Evolutionary conservation across 1,139 yeast species (phyloP).

Genomic region (Sugiyamaella neomexicana): DNA sequence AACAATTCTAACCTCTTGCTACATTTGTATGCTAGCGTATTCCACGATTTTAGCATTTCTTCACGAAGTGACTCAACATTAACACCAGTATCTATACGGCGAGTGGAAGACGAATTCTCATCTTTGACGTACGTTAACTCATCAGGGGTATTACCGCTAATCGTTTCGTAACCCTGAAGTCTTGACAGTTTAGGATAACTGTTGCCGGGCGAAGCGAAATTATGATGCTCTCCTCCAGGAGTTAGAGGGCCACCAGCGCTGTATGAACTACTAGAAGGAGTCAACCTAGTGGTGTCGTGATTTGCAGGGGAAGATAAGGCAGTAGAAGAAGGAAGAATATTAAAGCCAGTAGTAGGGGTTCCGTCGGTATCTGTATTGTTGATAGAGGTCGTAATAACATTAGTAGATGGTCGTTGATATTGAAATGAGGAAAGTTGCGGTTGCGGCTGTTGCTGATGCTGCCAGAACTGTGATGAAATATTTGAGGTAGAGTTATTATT

Average conservation of each 20-base stretch:
- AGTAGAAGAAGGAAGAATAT: not conserved
- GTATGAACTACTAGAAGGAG: not conserved
- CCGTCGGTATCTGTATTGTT: not conserved
- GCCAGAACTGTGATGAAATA: not conserved
- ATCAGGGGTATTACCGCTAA: conserved; percentile 27
- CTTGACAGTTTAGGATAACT: not conserved
- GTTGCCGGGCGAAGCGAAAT: conserved; percentile 4
- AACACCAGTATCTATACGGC: conserved; percentile 27
- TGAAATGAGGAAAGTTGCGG: not conserved
- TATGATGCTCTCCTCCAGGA: conserved; percentile 9
- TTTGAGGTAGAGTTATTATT: not conserved
- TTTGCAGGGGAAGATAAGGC: not conserved
- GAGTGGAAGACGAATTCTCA: conserved; percentile 1
- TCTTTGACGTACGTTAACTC: conserved; percentile 12
- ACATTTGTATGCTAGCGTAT: conserved; percentile 32
- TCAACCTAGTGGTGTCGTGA: not conserved
- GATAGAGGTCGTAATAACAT: not conserved
- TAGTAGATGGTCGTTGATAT: not conserved
- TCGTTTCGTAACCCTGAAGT: conserved; percentile 19
- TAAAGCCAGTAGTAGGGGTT: not conserved
- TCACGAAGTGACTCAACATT: conserved; percentile 33
- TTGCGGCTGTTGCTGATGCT: not conserved
- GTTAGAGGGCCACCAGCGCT: conserved; percentile 15
- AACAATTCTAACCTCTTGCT: conserved; percentile 31
- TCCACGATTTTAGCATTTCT: conserved; percentile 38